Base-by-base conservation (phyloP, 1,139 yeast species). In the Yamadazyma sp. region DNA sequence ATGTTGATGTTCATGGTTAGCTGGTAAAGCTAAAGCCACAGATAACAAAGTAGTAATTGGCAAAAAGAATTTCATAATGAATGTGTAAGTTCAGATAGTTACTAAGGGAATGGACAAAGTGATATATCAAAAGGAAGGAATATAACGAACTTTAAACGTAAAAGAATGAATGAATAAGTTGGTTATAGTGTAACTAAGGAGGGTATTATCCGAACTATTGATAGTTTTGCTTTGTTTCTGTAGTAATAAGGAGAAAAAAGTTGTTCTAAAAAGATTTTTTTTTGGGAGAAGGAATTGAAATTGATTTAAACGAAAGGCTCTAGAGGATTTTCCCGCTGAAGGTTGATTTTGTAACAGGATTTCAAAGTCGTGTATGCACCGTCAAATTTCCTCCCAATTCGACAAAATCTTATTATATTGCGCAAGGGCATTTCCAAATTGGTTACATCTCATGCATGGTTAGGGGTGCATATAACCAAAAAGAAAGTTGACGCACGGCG, bases 21-120 rank as follows among this genome's bases (percentile, higher is more conserved):
- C 73, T 36, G 80, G 76, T 39, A 76, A 76, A 44, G 78, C 77
- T 36, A 61, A 37, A 29, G 67, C 64, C 38, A 70, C 59, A 37
- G 77, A 61, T 37, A 77, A 66, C 55, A 65, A 52, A 45, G 66
- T 65, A 43, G 64, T 53, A 18, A 63, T 44, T 38, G 64, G 47
- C 38, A 52, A 46, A 37, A 61, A 50, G 38, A 65, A 58, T 51
- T 61, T 64, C 71, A 66, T 66, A 34, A 26, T 37, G 37, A 32
- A 28, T 28, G 29, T 22, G 36, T 29, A 31, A 31, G 21, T 18
- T 18, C 17, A n/a, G 13, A n/a, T 13, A 21, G 16, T 16, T 31
- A 10, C 8, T 11, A 24, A 32, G 21, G 18, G 25, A 33, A 18
- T 35, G 31, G 12, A 17, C 14, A 6, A 30, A 23, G 7, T 21